These are phyloP conservation scores for Lipomyces mesembrius DNA, from an alignment of 805 yeast genomes.

Conservation along the genomic window DNA sequence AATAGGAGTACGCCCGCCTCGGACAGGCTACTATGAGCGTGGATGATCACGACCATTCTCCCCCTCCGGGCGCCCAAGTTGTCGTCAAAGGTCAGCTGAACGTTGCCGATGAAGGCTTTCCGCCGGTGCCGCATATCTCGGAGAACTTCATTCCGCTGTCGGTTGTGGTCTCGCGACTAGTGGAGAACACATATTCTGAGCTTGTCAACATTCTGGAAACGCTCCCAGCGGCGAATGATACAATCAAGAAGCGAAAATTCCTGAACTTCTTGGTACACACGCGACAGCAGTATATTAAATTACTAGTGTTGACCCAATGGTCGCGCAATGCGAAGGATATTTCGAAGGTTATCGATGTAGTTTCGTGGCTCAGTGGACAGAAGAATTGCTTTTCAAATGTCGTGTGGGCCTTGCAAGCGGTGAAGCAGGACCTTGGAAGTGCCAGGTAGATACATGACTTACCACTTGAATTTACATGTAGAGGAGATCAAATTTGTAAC, in stretches of 20 bases:
- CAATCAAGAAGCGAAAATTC: constrained; percentile 67
- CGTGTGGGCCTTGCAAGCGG: constrained; percentile 67
- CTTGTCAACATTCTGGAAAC: constrained; percentile 64
- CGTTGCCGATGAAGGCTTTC: constrained; percentile 34
- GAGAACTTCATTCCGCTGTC: constrained; percentile 70
- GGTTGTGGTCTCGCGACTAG: constrained; percentile 60
- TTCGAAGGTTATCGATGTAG: constrained; percentile 76
- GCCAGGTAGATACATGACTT: constrained; percentile 59
- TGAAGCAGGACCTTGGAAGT: constrained; percentile 72
- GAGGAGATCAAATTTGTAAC: background rate
- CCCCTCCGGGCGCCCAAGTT: constrained; percentile 1
- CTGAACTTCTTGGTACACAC: constrained; percentile 69
- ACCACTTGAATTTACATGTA: background rate
- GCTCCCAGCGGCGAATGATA: constrained; percentile 61
- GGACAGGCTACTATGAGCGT: constrained; percentile 20
- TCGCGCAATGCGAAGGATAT: constrained; percentile 72
- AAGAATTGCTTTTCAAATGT: constrained; percentile 67
- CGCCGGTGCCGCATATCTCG: constrained; percentile 70
- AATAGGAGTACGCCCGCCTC: constrained; percentile 21
- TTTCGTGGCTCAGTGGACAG: constrained; percentile 85
- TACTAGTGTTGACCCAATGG: constrained; percentile 91
- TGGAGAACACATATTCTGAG: constrained; percentile 67
- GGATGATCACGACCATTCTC: constrained; percentile 7
- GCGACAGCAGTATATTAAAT: constrained; percentile 80
- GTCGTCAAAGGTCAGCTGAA: constrained; percentile 7